Conservation (phyloP, 768 basidiomycete species). For the Trametes meyenii region DNA sequence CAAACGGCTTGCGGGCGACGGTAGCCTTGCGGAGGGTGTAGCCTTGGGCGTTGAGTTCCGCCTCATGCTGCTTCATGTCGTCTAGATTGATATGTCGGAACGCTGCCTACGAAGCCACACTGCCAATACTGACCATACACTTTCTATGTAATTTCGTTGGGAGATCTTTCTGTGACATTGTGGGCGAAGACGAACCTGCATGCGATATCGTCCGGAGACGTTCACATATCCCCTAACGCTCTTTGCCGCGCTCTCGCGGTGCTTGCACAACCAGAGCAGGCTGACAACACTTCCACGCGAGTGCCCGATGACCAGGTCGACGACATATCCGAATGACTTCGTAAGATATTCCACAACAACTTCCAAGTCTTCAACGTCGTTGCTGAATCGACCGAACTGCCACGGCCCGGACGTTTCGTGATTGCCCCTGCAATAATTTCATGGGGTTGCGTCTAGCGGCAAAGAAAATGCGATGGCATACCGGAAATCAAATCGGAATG, state of each 20-base stretch:
- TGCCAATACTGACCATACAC: slow-evolving; percentile 20
- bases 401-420: slow-evolving; percentile 74
- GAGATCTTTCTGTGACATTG: not conserved
- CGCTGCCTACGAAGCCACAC: not conserved
- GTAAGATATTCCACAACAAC: slow-evolving; percentile 67
- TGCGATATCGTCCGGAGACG: slow-evolving; percentile 75
- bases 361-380: slow-evolving; percentile 68
- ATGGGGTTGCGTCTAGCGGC: not conserved
- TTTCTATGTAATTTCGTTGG: slow-evolving; percentile 6
- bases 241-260: slow-evolving; percentile 48
- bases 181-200: slow-evolving; percentile 57
- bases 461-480: slow-evolving; percentile 35
- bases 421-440: slow-evolving; percentile 57
- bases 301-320: slow-evolving; percentile 76
- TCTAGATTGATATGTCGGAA: not conserved
- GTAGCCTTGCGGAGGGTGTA: slow-evolving; percentile 63
- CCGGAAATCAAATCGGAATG: slow-evolving; percentile 89
- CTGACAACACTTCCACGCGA: slow-evolving; percentile 74
- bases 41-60: slow-evolving; percentile 55
- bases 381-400: slow-evolving; percentile 49
- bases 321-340: slow-evolving; percentile 59
- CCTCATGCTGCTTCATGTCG: slow-evolving; percentile 12
- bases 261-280: slow-evolving; percentile 66
- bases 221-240: slow-evolving; percentile 68
- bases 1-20: slow-evolving; percentile 63